These are phyloP conservation scores for Leptographium wingfieldii DNA, from an alignment of 2,329 filamentous ascomycete species.

Conservation along the genomic window DNA sequence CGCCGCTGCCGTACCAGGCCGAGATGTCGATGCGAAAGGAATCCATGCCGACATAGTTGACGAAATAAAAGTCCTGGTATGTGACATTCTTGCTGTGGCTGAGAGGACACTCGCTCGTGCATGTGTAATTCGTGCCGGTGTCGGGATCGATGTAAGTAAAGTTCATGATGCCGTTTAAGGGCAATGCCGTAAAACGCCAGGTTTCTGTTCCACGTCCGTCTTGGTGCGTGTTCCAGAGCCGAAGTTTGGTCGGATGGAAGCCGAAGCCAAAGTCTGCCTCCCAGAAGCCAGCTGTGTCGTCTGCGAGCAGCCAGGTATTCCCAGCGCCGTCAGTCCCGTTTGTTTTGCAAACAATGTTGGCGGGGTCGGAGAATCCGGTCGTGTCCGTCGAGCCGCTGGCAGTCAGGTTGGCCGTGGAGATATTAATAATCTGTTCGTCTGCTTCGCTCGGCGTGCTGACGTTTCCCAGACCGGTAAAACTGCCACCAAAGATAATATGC, in stretches of 20 bases:
- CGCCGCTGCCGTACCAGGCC: slow-evolving; percentile 76
- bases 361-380: slow-evolving; percentile 59
- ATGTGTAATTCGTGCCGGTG: slow-evolving; percentile 55
- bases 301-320: slow-evolving; percentile 72
- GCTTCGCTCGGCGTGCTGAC: slow-evolving; percentile 52
- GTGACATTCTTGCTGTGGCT: slow-evolving; percentile 51
- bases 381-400: slow-evolving; percentile 48
- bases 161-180: slow-evolving; percentile 89
- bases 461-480: slow-evolving; percentile 81
- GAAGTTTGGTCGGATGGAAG: slow-evolving; percentile 76
- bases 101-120: slow-evolving; percentile 76
- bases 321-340: slow-evolving; percentile 52
- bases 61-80: slow-evolving; percentile 86
- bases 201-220: slow-evolving; percentile 79
- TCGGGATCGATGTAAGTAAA: slow-evolving; percentile 74
- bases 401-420: slow-evolving; percentile 64
- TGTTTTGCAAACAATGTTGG: slow-evolving; percentile 71
- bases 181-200: slow-evolving; percentile 75
- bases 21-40: slow-evolving; percentile 75
- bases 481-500: slow-evolving; percentile 83
- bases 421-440: slow-evolving; percentile 70
- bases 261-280: slow-evolving; percentile 69
- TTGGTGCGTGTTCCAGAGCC: slow-evolving; percentile 75
- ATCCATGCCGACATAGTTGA: slow-evolving; percentile 80
- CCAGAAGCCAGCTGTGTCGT: slow-evolving; percentile 70